phyloP scores from a whole-genome alignment of 2,329 filamentous ascomycete species.

The Tolypocladium ovalisporum region DNA sequence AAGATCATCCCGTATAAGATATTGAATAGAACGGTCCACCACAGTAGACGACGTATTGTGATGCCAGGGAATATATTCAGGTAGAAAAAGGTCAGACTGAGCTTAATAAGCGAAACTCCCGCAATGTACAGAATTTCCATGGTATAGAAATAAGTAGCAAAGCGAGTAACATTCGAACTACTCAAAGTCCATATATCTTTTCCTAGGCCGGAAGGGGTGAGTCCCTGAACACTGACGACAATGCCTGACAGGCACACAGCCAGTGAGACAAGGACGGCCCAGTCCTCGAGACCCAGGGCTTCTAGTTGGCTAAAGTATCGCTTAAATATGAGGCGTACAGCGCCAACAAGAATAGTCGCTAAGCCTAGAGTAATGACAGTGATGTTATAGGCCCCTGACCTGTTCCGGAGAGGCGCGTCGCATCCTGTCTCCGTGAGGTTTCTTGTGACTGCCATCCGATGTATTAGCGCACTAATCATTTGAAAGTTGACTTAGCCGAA shows the following conservation, averaged over 20 bases:
- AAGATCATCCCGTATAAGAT: background rate
- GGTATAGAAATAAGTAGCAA: slow-evolving; percentile 27
- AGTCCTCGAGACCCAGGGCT: slow-evolving; percentile 23
- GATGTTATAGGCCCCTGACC: background rate
- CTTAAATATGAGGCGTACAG: slow-evolving; percentile 23
- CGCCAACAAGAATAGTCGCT: slow-evolving; percentile 16
- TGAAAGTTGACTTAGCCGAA: background rate
- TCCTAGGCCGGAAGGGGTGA: slow-evolving; percentile 26
- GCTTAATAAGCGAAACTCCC: slow-evolving; percentile 29
- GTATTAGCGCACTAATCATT: background rate
- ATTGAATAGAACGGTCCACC: slow-evolving; percentile 11
- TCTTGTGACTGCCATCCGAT: background rate
- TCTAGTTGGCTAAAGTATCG: slow-evolving; percentile 20
- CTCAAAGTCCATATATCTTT: slow-evolving; percentile 33
- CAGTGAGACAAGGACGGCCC: slow-evolving; percentile 16
- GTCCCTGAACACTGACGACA: slow-evolving; percentile 16
- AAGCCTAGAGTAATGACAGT: background rate
- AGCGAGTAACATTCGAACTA: slow-evolving; percentile 24
- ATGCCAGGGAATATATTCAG: slow-evolving; percentile 32
- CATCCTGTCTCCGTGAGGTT: background rate
- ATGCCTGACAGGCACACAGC: slow-evolving; percentile 16
- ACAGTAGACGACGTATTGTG: slow-evolving; percentile 23
- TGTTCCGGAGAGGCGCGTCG: background rate
- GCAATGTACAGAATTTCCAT: slow-evolving; percentile 28
- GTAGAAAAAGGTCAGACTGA: slow-evolving; percentile 39